A percentile compares a stretch with the other conserved stretches of the same genome.
These are phyloP conservation scores for Wallacemonas sp. DNA, from an alignment of 208 protist species.

Conservation along the genomic window DNA sequence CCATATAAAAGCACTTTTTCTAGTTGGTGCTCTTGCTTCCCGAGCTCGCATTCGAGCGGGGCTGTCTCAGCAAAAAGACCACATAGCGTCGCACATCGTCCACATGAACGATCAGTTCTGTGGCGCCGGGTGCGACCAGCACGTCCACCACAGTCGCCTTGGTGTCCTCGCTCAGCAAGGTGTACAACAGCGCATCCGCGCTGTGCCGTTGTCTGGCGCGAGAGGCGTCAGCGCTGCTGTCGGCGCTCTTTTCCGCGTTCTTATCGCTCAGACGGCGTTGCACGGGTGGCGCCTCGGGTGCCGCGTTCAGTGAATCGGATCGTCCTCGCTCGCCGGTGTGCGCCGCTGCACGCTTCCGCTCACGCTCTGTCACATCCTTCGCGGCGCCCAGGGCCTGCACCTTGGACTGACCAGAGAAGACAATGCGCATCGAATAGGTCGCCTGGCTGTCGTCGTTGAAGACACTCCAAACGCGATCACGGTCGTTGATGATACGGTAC, in stretches of 20 bases:
- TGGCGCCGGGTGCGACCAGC: slow-evolving; percentile 21
- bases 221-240: too few species aligned
- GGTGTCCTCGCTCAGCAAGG: slow-evolving; percentile 9
- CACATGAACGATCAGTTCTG: slow-evolving; percentile 26
- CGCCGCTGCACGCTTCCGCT: not conserved
- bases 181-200: not conserved
- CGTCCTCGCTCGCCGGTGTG: too few species aligned
- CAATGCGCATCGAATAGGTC: slow-evolving; percentile 22
- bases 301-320: too few species aligned
- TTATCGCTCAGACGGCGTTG: slow-evolving; percentile 15
- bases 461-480: slow-evolving; percentile 24
- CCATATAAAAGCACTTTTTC: too few species aligned
- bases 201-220: too few species aligned
- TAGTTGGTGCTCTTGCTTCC: too few species aligned
- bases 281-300: not conserved
- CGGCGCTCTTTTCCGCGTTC: not conserved
- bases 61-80: slow-evolving; percentile 8
- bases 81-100: slow-evolving; percentile 4
- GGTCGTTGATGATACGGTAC: slow-evolving; percentile 24
- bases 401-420: slow-evolving; percentile 21
- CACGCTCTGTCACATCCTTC: not conserved
- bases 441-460: slow-evolving; percentile 36
- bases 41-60: too few species aligned
- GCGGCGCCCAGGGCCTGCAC: slow-evolving; percentile 21
- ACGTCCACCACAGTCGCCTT: slow-evolving; percentile 23